Percentiles rank a stretch among this genome's conserved stretches.
These are phyloP conservation scores for Fusarium sp. DNA, from an alignment of 2,329 filamentous ascomycete species.

Conservation along the genomic window DNA sequence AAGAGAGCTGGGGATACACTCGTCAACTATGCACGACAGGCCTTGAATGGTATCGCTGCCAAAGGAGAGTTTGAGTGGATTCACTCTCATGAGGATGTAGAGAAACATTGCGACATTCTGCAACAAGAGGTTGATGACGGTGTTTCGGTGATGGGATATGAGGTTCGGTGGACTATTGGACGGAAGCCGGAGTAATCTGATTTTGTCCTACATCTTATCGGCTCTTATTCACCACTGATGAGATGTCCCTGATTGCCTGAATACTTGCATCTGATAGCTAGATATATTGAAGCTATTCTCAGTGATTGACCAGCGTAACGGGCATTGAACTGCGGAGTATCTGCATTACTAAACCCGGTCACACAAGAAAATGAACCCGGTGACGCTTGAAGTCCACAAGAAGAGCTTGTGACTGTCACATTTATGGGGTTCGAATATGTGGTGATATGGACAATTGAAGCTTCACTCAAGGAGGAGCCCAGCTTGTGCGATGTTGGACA, in stretches of 20 bases:
- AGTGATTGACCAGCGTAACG: background rate
- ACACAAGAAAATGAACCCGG: background rate
- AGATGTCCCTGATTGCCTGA: no score
- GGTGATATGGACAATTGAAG: no score
- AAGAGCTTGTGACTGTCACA: accelerated
- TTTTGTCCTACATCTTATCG: background rate
- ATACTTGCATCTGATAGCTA: background rate
- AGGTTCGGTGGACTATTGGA: conserved; percentile 8
- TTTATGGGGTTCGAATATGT: accelerated
- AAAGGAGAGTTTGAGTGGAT: background rate
- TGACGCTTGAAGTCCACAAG: no score
- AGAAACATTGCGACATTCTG: background rate
- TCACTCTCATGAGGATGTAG: background rate
- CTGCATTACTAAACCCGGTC: accelerated
- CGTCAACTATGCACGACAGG: background rate
- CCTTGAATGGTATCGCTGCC: background rate
- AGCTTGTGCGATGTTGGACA: background rate
- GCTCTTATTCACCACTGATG: background rate
- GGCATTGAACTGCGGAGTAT: background rate
- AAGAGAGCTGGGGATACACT: background rate
- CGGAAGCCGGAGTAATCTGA: background rate
- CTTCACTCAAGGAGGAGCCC: accelerated
- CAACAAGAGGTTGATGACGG: background rate
- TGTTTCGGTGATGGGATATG: background rate
- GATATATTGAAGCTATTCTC: no score